phyloP scores from a whole-genome alignment of 225 moss, liverwort and hornwort genomes.

The Marchantia polymorpha region DNA sequence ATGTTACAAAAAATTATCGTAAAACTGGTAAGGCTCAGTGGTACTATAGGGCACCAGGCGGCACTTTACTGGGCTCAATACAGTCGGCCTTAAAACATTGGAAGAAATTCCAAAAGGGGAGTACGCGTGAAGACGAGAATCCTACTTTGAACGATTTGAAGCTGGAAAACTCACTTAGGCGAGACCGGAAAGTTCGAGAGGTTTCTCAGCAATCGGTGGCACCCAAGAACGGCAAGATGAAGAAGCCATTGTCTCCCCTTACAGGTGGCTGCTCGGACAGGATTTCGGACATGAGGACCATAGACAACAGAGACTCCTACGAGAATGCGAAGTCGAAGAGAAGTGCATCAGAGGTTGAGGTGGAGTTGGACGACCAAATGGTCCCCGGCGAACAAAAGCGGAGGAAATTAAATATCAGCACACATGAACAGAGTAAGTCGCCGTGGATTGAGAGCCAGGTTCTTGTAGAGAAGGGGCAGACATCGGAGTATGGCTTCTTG shows the following conservation, averaged over 20 bases:
- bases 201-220: constrained; percentile 4
- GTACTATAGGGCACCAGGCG: constrained; percentile 37
- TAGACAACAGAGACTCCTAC: neutral
- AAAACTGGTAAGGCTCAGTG: constrained; percentile 30
- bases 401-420: constrained; percentile 17
- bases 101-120: neutral
- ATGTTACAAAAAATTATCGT: constrained; percentile 4
- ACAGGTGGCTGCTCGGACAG: neutral
- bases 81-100: constrained; percentile 25
- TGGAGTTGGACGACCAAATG: neutral
- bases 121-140: constrained; percentile 33
- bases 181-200: constrained; percentile 13
- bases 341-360: constrained; percentile 22
- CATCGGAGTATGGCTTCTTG: neutral
- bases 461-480: neutral
- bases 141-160: constrained; percentile 35
- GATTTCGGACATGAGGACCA: neutral
- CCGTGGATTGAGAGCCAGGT: neutral
- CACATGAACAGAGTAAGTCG: neutral
- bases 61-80: constrained; percentile 31
- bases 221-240: constrained; percentile 19
- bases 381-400: constrained; percentile 30
- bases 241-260: neutral
- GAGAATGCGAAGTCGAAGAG: constrained; percentile 11
- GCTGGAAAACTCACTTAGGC: constrained; percentile 1